Evolutionary conservation across 495 filamentous ascomycete genomes (phyloP).

Genomic region (Daldinia loculata): DNA sequence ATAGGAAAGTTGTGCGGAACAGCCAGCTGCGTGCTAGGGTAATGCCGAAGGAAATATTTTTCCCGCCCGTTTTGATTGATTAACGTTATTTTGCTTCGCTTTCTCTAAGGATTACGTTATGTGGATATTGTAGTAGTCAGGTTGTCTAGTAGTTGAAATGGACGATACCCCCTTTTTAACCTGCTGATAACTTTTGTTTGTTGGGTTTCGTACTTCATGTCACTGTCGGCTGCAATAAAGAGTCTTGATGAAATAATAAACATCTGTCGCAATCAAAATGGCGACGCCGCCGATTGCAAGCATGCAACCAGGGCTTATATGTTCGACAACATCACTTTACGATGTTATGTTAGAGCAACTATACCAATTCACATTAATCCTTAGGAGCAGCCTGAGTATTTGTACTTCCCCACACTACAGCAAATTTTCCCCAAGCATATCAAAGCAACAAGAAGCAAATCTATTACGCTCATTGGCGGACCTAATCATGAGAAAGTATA

Average conservation of each 20-base stretch:
- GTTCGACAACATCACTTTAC: too few relatives aligned
- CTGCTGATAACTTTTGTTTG: not conserved
- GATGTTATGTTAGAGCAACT: too few relatives aligned
- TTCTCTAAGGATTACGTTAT: constrained; percentile 3
- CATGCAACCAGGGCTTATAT: too few relatives aligned
- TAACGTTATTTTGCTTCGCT: not conserved
- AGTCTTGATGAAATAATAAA: too few relatives aligned
- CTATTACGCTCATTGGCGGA: constrained; percentile 1
- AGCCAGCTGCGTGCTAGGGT: not conserved
- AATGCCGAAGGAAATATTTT: constrained; percentile 16
- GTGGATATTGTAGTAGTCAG: constrained; percentile 29
- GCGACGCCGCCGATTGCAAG: too few relatives aligned
- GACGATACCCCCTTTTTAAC: constrained; percentile 47
- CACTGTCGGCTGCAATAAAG: too few relatives aligned
- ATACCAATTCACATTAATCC: too few relatives aligned
- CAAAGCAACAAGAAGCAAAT: not conserved
- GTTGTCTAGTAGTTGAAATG: constrained; percentile 44
- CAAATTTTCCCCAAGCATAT: not conserved
- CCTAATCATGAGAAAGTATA: constrained; percentile 5
- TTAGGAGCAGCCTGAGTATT: too few relatives aligned
- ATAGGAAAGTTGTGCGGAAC: constrained; percentile 27
- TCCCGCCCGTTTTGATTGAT: not conserved
- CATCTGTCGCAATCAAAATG: too few relatives aligned
- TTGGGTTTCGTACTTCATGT: not conserved
- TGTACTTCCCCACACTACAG: too few relatives aligned